Base-by-base conservation (phyloP, 441 rosid genomes). In the Kokia cookei region DNA sequence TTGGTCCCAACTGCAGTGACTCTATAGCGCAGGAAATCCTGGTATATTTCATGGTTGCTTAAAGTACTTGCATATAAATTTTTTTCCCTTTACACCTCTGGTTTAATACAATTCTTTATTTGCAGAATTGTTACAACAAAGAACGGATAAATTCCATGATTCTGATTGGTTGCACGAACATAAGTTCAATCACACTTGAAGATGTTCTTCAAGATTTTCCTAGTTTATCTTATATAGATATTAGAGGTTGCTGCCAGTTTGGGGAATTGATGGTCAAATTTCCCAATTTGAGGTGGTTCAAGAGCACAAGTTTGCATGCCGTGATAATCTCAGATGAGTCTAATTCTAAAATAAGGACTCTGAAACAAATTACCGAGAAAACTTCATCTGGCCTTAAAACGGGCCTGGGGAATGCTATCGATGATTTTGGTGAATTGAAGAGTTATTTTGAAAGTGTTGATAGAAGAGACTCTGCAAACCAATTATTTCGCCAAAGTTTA, bases 391-490 rank as follows among this genome's bases (percentile, higher is more conserved):
- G 72, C 76, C 73, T 86, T 65, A 86, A 83, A 76, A 87, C 82
- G 70, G 85, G 86, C 69, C 57, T 82, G 73, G 84, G 83, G 47
- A 77, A 80, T 59, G 89, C 84, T 82, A 75, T 84, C 55, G 98
- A 94, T 83, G 99, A 96, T 77, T 92, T 89, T 88, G 91, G 97
- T 78, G 93, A 88, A 76, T 86, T 96, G 85, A 96, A 89, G 85
- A 93, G 94, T 81, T 96, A 96, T 82, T 94, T 96, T 72, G 96
- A 93, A 68, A 93, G 98, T 77, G 98, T 92, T 71, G 97, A 87
- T 74, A 91, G 89, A 86, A 90, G 97, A 85, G 99, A 94, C 78
- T 86, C 99, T 35, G 91, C 97, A 67, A 91, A 89, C 79, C 96
- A 91, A 78, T 82, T 87, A 78, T 94, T 93, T 77, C 91, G 93